These are phyloP conservation scores for Rhipidocladum racemiflorum DNA, from an alignment of 176 grass and related monocot species.

Conservation along the genomic window DNA sequence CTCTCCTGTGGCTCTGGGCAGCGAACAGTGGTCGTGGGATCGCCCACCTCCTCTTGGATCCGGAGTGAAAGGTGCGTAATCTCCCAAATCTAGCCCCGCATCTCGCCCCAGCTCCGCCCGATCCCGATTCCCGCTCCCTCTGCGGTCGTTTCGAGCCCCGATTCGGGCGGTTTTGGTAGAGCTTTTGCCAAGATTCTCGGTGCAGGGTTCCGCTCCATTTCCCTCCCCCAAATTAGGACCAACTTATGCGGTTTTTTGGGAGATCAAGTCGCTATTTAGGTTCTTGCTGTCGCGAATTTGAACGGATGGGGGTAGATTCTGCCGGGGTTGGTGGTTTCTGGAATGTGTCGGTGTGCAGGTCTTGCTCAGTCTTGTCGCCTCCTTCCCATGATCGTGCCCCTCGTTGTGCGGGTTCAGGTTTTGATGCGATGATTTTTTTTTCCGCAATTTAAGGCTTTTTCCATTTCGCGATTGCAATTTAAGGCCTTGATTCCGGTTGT, in stretches of 20 bases:
- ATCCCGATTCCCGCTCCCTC: background rate
- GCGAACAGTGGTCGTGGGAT: conserved; percentile 15
- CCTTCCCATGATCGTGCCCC: background rate
- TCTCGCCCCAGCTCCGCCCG: too few species aligned
- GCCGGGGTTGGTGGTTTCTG: background rate
- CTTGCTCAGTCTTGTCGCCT: background rate
- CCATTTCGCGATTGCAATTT: background rate
- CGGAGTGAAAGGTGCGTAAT: conserved; percentile 12
- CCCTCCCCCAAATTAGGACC: background rate
- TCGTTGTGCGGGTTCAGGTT: background rate
- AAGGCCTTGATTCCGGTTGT: background rate
- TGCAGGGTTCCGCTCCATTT: background rate
- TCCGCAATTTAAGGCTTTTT: too few species aligned
- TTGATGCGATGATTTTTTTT: background rate
- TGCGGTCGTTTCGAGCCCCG: background rate
- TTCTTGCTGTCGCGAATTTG: background rate
- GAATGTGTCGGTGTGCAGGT: background rate
- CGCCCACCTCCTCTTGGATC: conserved; percentile 17
- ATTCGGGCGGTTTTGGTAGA: background rate
- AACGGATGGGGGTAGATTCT: background rate
- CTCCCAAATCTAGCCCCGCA: background rate
- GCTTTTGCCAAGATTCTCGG: background rate
- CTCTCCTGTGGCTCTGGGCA: conserved; percentile 11
- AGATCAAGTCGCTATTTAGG: background rate
- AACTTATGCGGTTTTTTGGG: background rate